Percentiles rank a stretch among this genome's conserved stretches.
phyloP scores from a whole-genome alignment of 2,329 filamentous ascomycete species.

The Hymenoscyphus fraxineus region DNA sequence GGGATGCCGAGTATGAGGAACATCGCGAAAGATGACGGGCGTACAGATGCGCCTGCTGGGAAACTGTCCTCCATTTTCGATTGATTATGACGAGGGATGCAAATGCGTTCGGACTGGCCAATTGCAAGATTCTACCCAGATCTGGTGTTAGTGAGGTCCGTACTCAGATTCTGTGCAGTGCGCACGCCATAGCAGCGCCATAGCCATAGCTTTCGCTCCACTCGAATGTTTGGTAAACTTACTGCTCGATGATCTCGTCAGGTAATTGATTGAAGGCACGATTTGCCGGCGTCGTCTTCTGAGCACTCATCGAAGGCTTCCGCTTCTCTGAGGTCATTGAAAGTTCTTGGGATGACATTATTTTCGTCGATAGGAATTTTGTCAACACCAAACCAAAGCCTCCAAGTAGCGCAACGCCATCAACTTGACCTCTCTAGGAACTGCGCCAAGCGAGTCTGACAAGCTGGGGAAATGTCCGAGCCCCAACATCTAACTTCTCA shows the following conservation, averaged over 20 bases:
- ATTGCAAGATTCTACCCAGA: slow-evolving; percentile 53
- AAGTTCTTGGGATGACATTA: neutral
- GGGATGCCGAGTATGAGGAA: slow-evolving; percentile 53
- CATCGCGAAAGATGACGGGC: slow-evolving; percentile 58
- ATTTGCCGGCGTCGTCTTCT: neutral
- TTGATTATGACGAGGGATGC: slow-evolving; percentile 64
- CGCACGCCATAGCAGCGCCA: neutral
- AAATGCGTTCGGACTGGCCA: slow-evolving; percentile 59
- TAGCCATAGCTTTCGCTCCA: slow-evolving; percentile 9
- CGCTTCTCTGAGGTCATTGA: neutral
- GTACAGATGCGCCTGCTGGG: slow-evolving; percentile 62
- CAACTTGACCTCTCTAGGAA: neutral
- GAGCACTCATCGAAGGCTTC: neutral
- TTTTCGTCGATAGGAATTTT: neutral
- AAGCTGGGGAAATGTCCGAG: neutral
- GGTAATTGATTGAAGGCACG: slow-evolving; percentile 41
- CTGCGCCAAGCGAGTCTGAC: neutral
- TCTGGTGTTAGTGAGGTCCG: slow-evolving; percentile 14
- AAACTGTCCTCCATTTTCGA: slow-evolving; percentile 60
- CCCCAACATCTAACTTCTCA: no score
- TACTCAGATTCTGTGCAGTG: neutral
- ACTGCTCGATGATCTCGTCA: slow-evolving; percentile 69
- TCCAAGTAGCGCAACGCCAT: neutral
- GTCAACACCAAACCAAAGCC: neutral
- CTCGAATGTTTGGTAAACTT: slow-evolving; percentile 33